Evolutionary conservation across 2,329 filamentous ascomycete species (phyloP).

Genomic region (Tolypocladium paradoxum): DNA sequence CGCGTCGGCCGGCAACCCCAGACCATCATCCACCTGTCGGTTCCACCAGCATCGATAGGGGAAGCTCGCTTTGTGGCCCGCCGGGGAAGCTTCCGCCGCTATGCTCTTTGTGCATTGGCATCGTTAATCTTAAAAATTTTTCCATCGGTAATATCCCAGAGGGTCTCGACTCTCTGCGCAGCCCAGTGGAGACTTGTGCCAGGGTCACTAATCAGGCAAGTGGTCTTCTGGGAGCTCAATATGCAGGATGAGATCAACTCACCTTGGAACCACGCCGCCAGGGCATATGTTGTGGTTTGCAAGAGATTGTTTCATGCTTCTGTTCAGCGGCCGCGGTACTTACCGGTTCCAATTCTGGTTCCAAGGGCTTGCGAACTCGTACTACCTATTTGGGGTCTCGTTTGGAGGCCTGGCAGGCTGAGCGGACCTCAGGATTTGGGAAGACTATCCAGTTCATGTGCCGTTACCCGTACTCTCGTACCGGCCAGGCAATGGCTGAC

Average conservation of each 20-base stretch:
- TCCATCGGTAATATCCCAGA: constrained; percentile 5
- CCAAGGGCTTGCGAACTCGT: neutral
- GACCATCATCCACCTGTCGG: neutral
- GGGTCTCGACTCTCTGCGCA: neutral
- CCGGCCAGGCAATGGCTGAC: neutral
- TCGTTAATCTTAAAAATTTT: constrained; percentile 19
- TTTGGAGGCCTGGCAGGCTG: neutral
- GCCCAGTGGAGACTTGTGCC: constrained; percentile 5
- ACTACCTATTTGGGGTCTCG: neutral
- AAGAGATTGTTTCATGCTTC: neutral
- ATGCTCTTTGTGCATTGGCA: constrained; percentile 10
- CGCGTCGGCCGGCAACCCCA: neutral
- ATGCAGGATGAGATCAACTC: neutral
- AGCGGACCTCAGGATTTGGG: neutral
- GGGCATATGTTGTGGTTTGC: neutral
- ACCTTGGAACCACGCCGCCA: neutral
- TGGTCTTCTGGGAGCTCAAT: constrained; percentile 15
- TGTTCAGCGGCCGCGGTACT: neutral
- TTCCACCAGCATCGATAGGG: neutral
- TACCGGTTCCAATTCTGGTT: neutral
- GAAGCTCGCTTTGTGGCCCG: neutral
- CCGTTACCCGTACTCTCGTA: neutral
- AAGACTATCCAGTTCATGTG: neutral
- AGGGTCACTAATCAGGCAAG: constrained; percentile 10
- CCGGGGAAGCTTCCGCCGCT: constrained; percentile 21